Evolutionary conservation across 1,284 basidiomycete genomes (phyloP), one percentile per base, ranked within the genome.

Genomic region (Boletus austroedulis): DNA sequence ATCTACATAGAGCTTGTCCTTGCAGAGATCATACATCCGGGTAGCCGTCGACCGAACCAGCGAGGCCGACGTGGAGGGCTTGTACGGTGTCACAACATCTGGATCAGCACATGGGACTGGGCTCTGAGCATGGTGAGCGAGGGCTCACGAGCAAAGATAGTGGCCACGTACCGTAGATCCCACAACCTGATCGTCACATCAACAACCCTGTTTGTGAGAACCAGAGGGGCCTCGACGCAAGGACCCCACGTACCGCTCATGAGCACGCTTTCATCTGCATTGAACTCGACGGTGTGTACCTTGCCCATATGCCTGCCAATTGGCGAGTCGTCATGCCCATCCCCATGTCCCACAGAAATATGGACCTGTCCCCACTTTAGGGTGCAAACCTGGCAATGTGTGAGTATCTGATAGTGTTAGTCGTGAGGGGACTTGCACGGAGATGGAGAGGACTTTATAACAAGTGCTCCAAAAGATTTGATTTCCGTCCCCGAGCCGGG

Each of bases 231-330:
- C 11, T 11, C 5, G 23, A 43, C 23, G 41, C 17, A 19, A 36
- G 3, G 12, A 15, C 17, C 19, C 11, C 21, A 49, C 54, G 45
- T 54, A 94, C 94, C 95, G 67, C 89, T 94, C 1, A 92, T 92
- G 8, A 97, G 75, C 8, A 97, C 86, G 61, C 83, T 88, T 1
- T 91, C 89, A 67, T 96, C 92, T 52, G 84, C 80, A 67, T 93
- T 94, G 77, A 98, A 96, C 59, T 92, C 90, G 8, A 98, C 94
- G 9, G 85, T 82, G 73, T 97, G 88, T 53, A 99, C n/a, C n/a
- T n/a, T n/a, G n/a, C n/a, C n/a, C n/a, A n/a, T n/a, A n/a, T n/a
- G n/a, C n/a, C n/a, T n/a, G n/a, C n/a, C n/a, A n/a, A n/a, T n/a
- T n/a, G n/a, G n/a, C n/a, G n/a, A n/a, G n/a, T n/a, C n/a, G n/a